phyloP scores from a whole-genome alignment of 1,284 basidiomycete genomes.

The Rhodotorula sp. region DNA sequence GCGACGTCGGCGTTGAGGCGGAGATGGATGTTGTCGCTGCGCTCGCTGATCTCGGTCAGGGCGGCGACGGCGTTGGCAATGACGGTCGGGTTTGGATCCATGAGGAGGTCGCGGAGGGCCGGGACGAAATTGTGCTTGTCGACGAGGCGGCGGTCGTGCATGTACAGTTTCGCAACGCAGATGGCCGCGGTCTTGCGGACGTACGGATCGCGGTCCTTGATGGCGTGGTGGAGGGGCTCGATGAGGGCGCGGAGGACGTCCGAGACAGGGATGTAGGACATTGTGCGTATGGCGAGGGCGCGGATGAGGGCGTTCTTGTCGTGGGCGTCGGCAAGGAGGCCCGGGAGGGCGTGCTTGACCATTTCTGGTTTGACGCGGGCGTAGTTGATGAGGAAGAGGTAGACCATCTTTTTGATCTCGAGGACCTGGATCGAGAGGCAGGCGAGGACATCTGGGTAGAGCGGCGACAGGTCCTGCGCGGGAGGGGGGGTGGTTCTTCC shows the following conservation, averaged over 20 bases:
- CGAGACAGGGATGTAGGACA: slow-evolving; percentile 91
- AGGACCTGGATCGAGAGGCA: slow-evolving; percentile 83
- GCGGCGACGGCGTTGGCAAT: slow-evolving; percentile 92
- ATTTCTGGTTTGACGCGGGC: slow-evolving; percentile 83
- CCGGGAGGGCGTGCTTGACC: slow-evolving; percentile 81
- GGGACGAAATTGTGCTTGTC: slow-evolving; percentile 84
- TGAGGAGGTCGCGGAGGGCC: slow-evolving; percentile 80
- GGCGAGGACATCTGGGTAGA: slow-evolving; percentile 86
- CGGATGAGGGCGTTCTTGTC: slow-evolving; percentile 90
- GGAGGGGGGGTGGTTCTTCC: slow-evolving; percentile 2
- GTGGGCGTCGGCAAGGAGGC: slow-evolving; percentile 88
- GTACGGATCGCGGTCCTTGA: slow-evolving; percentile 88
- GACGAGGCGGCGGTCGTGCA: slow-evolving; percentile 77
- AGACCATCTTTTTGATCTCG: slow-evolving; percentile 98
- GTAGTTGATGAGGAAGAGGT: slow-evolving; percentile 90
- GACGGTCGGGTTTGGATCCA: slow-evolving; percentile 91
- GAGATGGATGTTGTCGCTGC: slow-evolving; percentile 85
- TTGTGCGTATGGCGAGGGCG: slow-evolving; percentile 88
- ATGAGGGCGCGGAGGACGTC: slow-evolving; percentile 71
- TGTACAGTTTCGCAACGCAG: slow-evolving; percentile 85
- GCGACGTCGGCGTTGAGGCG: slow-evolving; percentile 78
- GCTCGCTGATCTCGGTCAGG: slow-evolving; percentile 85
- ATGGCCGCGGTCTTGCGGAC: slow-evolving; percentile 96
- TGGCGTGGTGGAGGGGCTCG: slow-evolving; percentile 81
- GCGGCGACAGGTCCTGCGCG: slow-evolving; percentile 74